Percentiles rank a stretch among this genome's conserved stretches.
phyloP scores from a whole-genome alignment of 106 monocot species.

The Iris macrosiphon region DNA sequence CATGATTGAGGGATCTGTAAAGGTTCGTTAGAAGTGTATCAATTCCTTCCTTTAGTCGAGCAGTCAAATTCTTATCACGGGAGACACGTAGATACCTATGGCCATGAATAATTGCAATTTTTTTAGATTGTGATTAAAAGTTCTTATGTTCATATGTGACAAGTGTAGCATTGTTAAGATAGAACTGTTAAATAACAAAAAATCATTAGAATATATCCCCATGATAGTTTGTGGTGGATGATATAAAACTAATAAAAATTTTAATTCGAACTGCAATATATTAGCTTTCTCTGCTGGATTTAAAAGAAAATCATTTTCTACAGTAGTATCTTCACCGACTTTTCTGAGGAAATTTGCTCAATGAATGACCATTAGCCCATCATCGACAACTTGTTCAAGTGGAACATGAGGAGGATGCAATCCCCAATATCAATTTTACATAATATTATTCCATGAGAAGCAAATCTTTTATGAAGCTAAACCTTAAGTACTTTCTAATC shows the following conservation, averaged over 20 bases:
- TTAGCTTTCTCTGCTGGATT: conserved; percentile 79
- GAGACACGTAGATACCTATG: conserved; percentile 63
- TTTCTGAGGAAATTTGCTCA: conserved; percentile 70
- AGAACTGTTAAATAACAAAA: neutral
- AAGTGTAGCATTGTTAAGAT: neutral
- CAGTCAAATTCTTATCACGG: conserved; percentile 54
- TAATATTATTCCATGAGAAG: too few species aligned
- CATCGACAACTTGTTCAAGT: conserved; percentile 89
- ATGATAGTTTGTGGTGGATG: neutral
- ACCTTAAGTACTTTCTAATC: too few species aligned
- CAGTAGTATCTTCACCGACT: conserved; percentile 75
- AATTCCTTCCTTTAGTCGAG: conserved; percentile 68
- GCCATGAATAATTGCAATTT: neutral
- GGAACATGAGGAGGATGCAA: conserved; percentile 94
- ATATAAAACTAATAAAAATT: conserved; percentile 63
- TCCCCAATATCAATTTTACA: conserved; percentile 95
- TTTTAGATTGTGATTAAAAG: neutral
- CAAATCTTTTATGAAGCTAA: too few species aligned
- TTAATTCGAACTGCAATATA: conserved; percentile 68
- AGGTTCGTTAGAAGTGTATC: conserved; percentile 99
- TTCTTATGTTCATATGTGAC: neutral
- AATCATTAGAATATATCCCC: too few species aligned
- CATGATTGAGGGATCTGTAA: conserved; percentile 82
- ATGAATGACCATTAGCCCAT: conserved; percentile 69
- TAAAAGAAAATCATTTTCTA: conserved; percentile 75